phyloP scores from a whole-genome alignment of 2,329 filamentous ascomycete species.

The Verticillium albo-atrum region DNA sequence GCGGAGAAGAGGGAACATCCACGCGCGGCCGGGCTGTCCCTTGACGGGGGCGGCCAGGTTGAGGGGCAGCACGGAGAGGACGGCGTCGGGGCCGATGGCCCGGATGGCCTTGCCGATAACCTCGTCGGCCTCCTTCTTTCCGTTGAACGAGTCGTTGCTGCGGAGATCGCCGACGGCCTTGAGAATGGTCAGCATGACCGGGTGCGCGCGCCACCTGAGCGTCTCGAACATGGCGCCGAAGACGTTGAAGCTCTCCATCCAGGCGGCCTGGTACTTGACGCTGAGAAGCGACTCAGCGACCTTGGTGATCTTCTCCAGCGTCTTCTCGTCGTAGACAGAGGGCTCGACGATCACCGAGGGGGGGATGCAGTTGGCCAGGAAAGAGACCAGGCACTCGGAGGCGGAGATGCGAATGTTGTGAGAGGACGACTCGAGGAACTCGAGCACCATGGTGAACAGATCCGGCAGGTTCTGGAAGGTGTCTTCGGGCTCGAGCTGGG shows the following conservation, averaged over 20 bases:
- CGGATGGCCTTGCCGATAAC: slow-evolving; percentile 83
- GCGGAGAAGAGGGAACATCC: slow-evolving; percentile 88
- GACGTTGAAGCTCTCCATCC: slow-evolving; percentile 91
- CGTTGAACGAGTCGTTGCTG: slow-evolving; percentile 80
- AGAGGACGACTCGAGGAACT: slow-evolving; percentile 80
- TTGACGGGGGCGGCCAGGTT: slow-evolving; percentile 76
- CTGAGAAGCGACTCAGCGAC: slow-evolving; percentile 71
- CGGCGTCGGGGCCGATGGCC: slow-evolving; percentile 83
- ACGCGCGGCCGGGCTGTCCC: slow-evolving; percentile 81
- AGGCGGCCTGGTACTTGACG: slow-evolving; percentile 89
- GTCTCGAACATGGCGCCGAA: slow-evolving; percentile 82
- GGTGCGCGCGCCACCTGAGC: slow-evolving; percentile 78
- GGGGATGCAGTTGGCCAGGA: slow-evolving; percentile 86
- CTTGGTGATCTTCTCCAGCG: slow-evolving; percentile 74
- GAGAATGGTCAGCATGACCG: slow-evolving; percentile 71
- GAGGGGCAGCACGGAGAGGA: slow-evolving; percentile 77
- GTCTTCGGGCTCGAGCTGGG: slow-evolving; percentile 82
- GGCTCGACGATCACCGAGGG: slow-evolving; percentile 79
- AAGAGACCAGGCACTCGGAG: slow-evolving; percentile 90
- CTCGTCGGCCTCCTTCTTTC: slow-evolving; percentile 91
- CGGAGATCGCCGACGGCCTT: slow-evolving; percentile 82
- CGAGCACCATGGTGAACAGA: slow-evolving; percentile 73
- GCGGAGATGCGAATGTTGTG: slow-evolving; percentile 93
- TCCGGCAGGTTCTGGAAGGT: slow-evolving; percentile 88
- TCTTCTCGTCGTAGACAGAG: slow-evolving; percentile 89